Evolutionary conservation across 192 early-diverging fungal genomes (phyloP).

Genomic region (Cetraspora pellucida): DNA sequence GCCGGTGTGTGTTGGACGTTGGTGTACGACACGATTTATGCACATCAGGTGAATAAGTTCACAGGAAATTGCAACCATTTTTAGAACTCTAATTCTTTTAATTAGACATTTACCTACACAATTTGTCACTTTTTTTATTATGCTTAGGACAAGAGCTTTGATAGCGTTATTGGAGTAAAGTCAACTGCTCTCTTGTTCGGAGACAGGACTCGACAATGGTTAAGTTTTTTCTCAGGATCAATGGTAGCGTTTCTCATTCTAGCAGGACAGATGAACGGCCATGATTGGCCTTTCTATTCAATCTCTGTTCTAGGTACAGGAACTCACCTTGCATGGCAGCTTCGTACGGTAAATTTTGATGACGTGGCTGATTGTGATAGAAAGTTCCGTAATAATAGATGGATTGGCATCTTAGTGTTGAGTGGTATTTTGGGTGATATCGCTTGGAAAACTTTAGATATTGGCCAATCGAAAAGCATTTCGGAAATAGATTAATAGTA

Average conservation of each 20-base stretch:
- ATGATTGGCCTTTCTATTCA: conserved; percentile 71
- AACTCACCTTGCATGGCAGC: conserved; percentile 82
- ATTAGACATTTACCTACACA: neutral
- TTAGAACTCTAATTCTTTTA: no score
- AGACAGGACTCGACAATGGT: conserved; percentile 63
- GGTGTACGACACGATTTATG: conserved; percentile 96
- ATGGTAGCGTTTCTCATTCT: conserved; percentile 69
- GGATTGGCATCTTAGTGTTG: conserved; percentile 78
- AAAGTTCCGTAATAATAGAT: conserved; percentile 79
- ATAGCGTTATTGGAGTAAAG: conserved; percentile 82
- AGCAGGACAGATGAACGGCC: conserved; percentile 80
- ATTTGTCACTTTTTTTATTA: neutral
- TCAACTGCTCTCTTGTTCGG: conserved; percentile 91
- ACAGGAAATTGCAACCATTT: neutral
- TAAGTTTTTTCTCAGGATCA: conserved; percentile 71
- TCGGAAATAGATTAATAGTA: neutral
- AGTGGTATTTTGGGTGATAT: conserved; percentile 72
- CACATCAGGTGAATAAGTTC: conserved; percentile 71
- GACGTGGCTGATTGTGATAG: conserved; percentile 66
- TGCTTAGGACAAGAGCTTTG: conserved; percentile 81
- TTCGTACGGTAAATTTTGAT: conserved; percentile 70
- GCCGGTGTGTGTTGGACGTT: conserved; percentile 92
- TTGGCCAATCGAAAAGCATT: neutral
- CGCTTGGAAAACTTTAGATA: conserved; percentile 1
- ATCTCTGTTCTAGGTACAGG: conserved; percentile 73